Evolutionary conservation across 371 early-diverging fungal species (phyloP).

Genomic region (Mucor irregularis): DNA sequence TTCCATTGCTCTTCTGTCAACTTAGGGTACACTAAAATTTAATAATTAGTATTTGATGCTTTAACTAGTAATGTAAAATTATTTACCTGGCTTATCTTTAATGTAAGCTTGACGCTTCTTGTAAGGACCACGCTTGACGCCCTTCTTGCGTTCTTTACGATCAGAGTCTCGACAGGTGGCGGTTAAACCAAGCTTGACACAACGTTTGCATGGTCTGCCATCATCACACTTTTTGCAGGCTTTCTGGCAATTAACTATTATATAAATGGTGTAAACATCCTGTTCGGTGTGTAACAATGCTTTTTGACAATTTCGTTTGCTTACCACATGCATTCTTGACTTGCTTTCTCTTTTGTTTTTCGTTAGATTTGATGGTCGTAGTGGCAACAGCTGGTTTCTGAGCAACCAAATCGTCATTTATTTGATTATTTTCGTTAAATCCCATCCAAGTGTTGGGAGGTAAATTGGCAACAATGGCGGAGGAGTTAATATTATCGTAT

Average conservation of each 20-base stretch:
- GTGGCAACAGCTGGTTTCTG: background rate
- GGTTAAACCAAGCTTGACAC: conserved; percentile 72
- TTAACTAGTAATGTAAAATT: background rate
- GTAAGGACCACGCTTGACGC: conserved; percentile 85
- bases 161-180: conserved; percentile 79
- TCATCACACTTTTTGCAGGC: conserved; percentile 95
- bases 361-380: background rate
- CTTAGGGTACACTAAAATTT: conserved; percentile 20
- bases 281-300: background rate
- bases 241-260: conserved; percentile 83
- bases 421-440: background rate
- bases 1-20: conserved; percentile 19
- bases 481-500: background rate
- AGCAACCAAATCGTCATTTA: background rate
- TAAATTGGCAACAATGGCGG: background rate
- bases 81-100: conserved; percentile 23
- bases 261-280: background rate
- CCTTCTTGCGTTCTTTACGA: conserved; percentile 85
- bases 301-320: background rate
- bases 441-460: background rate
- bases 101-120: conserved; percentile 46
- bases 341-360: conserved; percentile 30
- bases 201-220: conserved; percentile 83
- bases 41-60: background rate
- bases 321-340: conserved; percentile 42